These are phyloP conservation scores for Heliocybe sulcata DNA, from an alignment of 1,284 basidiomycete genomes.

Conservation along the genomic window DNA sequence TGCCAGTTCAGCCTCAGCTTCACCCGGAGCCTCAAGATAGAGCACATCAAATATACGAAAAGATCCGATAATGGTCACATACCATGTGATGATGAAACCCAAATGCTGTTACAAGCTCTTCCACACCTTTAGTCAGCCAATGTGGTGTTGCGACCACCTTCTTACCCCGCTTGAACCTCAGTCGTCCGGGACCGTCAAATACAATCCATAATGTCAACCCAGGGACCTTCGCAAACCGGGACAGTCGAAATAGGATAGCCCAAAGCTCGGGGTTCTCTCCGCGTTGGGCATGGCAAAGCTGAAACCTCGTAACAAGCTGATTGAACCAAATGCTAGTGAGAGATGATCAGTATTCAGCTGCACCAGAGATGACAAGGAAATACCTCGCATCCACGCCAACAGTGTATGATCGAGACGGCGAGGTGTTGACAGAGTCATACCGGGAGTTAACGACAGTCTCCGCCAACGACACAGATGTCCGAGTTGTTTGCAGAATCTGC, in stretches of 20 bases:
- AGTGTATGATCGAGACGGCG: conserved; percentile 34
- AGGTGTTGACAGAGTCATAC: conserved; percentile 29
- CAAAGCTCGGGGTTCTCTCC: conserved; percentile 35
- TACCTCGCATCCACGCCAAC: conserved; percentile 40
- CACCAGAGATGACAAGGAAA: conserved; percentile 33
- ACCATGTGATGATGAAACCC: conserved; percentile 57
- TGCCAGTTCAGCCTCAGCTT: conserved; percentile 67
- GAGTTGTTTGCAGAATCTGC: conserved; percentile 28
- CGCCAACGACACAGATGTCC: conserved; percentile 27
- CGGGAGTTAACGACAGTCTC: conserved; percentile 32
- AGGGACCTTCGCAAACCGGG: conserved; percentile 40
- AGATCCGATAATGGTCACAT: conserved; percentile 11
- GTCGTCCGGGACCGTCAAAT: conserved; percentile 61
- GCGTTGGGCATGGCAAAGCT: conserved; percentile 11
- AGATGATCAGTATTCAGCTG: conserved; percentile 10
- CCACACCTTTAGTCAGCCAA: conserved; percentile 31
- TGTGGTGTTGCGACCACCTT: conserved; percentile 39
- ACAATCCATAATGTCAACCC: conserved; percentile 61
- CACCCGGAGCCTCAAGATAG: conserved; percentile 41
- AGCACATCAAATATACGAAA: conserved; percentile 11
- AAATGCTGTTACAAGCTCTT: conserved; percentile 42
- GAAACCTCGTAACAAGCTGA: neutral
- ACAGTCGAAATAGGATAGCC: conserved; percentile 31
- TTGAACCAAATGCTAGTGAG: neutral
- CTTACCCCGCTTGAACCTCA: conserved; percentile 48